Evolutionary conservation across 2,329 filamentous ascomycete species (phyloP).

Genomic region (Aspergillus pseudonomiae): DNA sequence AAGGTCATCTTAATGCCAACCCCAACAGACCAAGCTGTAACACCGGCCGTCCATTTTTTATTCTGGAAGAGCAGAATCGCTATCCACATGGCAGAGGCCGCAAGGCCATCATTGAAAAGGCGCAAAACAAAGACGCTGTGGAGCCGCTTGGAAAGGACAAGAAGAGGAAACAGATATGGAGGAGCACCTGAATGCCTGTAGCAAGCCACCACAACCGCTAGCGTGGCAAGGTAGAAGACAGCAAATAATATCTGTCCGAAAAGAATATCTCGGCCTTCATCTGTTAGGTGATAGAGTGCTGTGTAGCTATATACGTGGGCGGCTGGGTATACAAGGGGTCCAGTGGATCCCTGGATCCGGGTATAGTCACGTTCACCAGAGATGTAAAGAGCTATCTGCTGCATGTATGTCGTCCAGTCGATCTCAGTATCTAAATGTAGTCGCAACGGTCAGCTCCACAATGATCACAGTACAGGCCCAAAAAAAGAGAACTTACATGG

Average conservation of each 20-base stretch:
- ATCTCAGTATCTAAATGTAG: constrained; percentile 82
- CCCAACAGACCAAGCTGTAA: constrained; percentile 73
- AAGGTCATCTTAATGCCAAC: constrained; percentile 96
- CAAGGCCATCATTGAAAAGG: constrained; percentile 95
- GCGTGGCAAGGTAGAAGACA: constrained; percentile 72
- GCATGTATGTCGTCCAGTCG: constrained; percentile 96
- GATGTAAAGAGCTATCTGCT: constrained; percentile 79
- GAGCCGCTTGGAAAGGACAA: constrained; percentile 86
- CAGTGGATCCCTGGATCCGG: constrained; percentile 82
- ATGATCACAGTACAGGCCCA: background rate
- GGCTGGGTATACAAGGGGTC: constrained; percentile 92
- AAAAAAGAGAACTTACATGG: constrained; percentile 80
- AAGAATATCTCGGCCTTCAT: constrained; percentile 73
- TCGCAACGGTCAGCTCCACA: constrained; percentile 22
- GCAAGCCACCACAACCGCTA: constrained; percentile 78
- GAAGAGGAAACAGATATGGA: constrained; percentile 81
- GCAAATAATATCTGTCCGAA: constrained; percentile 85
- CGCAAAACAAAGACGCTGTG: constrained; percentile 92
- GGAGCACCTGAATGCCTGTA: constrained; percentile 64
- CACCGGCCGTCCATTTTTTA: constrained; percentile 72
- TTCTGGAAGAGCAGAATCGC: constrained; percentile 79
- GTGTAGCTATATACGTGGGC: constrained; percentile 92
- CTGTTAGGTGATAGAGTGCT: constrained; percentile 74
- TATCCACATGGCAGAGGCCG: constrained; percentile 78
- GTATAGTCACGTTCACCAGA: constrained; percentile 87